These are phyloP conservation scores for Nakataea oryzae DNA, from an alignment of 2,329 filamentous ascomycete species.

Conservation along the genomic window DNA sequence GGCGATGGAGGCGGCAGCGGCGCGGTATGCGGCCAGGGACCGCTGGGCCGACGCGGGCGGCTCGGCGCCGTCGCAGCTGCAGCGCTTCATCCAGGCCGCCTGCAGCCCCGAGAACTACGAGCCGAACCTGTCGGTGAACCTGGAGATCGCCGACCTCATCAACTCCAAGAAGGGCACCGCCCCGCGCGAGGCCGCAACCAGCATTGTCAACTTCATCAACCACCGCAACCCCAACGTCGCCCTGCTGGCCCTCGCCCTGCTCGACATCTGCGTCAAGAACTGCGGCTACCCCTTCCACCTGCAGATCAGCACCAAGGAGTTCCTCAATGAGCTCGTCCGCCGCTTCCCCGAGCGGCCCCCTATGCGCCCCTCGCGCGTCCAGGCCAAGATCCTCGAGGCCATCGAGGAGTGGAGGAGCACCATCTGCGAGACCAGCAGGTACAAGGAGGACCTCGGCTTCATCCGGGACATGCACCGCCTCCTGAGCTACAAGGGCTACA, in stretches of 20 bases:
- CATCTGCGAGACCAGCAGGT: slow-evolving; percentile 94
- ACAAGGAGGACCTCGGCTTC: slow-evolving; percentile 94
- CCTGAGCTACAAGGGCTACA: slow-evolving; percentile 92
- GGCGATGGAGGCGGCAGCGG: slow-evolving; percentile 94
- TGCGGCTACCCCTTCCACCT: slow-evolving; percentile 98
- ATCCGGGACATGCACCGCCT: slow-evolving; percentile 96
- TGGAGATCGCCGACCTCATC: slow-evolving; percentile 93
- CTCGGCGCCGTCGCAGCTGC: slow-evolving; percentile 73
- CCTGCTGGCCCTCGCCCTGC: slow-evolving; percentile 77
- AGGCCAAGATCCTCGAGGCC: slow-evolving; percentile 84
- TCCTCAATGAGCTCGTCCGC: slow-evolving; percentile 93
- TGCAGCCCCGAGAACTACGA: slow-evolving; percentile 98
- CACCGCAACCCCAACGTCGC: slow-evolving; percentile 94
- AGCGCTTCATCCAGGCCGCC: slow-evolving; percentile 91
- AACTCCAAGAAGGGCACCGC: slow-evolving; percentile 95
- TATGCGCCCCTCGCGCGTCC: slow-evolving; percentile 74
- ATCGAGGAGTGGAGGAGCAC: slow-evolving; percentile 98
- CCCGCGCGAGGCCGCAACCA: slow-evolving; percentile 86
- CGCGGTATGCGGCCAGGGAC: slow-evolving; percentile 89
- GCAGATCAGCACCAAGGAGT: slow-evolving; percentile 97
- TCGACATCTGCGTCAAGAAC: slow-evolving; percentile 99
- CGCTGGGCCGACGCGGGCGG: slow-evolving; percentile 78
- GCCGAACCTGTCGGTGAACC: slow-evolving; percentile 89
- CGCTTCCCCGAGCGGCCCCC: slow-evolving; percentile 92
- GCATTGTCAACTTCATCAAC: slow-evolving; percentile 91